These are phyloP conservation scores for Mortierella sp. DNA, from an alignment of 371 early-diverging fungal genomes.

Conservation along the genomic window DNA sequence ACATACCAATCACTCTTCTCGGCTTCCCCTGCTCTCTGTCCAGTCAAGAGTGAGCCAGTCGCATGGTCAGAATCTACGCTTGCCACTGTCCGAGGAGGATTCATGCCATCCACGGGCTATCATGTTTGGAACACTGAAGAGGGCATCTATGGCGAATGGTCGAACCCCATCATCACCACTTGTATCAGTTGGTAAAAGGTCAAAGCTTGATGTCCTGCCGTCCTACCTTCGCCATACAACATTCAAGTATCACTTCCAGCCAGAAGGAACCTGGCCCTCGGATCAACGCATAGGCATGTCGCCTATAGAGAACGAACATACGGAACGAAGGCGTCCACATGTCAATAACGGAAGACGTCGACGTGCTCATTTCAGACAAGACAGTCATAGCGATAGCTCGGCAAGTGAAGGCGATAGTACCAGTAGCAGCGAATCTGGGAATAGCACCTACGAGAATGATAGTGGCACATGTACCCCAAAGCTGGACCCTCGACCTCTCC, in stretches of 20 bases:
- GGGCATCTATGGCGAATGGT: constrained; percentile 39
- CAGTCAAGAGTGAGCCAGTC: constrained; percentile 3
- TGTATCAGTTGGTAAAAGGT: constrained; percentile 9
- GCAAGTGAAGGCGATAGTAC: constrained; percentile 24
- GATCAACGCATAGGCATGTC: constrained; percentile 2
- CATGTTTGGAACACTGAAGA: constrained; percentile 51
- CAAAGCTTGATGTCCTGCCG: constrained; percentile 30
- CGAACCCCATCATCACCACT: constrained; percentile 4
- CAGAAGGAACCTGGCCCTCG: constrained; percentile 15
- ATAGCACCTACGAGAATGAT: constrained; percentile 20
- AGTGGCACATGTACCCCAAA: constrained; percentile 6
- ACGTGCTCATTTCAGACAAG: constrained; percentile 9
- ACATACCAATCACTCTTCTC: constrained; percentile 12
- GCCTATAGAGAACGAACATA: constrained; percentile 15
- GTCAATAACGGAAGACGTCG: constrained; percentile 4
- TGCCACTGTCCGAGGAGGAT: constrained; percentile 44
- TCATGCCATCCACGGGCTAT: constrained; percentile 34
- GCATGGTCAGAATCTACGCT: not conserved
- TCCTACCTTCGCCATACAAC: constrained; percentile 43
- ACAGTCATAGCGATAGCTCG: constrained; percentile 39
- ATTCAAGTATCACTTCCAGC: constrained; percentile 43
- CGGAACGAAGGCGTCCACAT: constrained; percentile 36
- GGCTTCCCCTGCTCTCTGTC: constrained; percentile 9
- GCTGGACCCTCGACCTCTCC: constrained; percentile 12
- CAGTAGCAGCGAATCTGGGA: constrained; percentile 39